Conservation (phyloP, 306 rosid species). For the Potentilla sterilis region DNA sequence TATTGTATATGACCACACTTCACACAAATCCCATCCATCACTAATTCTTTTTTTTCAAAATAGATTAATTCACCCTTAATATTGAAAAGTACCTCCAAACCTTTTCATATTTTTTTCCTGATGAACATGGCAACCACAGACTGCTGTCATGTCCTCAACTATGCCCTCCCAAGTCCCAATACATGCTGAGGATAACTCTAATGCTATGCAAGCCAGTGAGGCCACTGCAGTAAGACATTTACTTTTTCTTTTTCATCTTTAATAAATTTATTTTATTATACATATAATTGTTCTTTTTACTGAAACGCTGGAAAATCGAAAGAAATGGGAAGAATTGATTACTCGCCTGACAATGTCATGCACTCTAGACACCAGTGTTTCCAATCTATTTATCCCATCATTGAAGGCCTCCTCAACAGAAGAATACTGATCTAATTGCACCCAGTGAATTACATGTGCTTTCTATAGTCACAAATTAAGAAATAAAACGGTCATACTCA, state of each 20-base stretch:
- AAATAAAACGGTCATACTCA: constrained; percentile 3
- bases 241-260: neutral
- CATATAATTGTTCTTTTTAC: neutral
- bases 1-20: neutral
- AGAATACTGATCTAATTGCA: constrained; percentile 69
- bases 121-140: neutral
- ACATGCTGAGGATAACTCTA: neutral
- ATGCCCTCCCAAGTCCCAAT: neutral
- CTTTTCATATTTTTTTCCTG: neutral
- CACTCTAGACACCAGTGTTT: constrained; percentile 65
- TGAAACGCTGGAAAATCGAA: constrained; percentile 2
- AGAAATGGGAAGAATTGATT: constrained; percentile 12
- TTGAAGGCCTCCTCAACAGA: constrained; percentile 69
- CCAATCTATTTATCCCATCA: constrained; percentile 58
- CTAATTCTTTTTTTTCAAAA: neutral
- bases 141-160: neutral
- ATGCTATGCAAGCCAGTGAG: neutral
- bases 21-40: neutral
- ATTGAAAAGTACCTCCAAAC: neutral
- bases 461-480: constrained; percentile 44
- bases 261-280: neutral
- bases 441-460: constrained; percentile 90
- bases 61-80: neutral
- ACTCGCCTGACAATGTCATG: constrained; percentile 84
- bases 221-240: neutral